Evolutionary conservation across 768 basidiomycete species (phyloP).

Genomic region (Pleurotus tuber-regium): DNA sequence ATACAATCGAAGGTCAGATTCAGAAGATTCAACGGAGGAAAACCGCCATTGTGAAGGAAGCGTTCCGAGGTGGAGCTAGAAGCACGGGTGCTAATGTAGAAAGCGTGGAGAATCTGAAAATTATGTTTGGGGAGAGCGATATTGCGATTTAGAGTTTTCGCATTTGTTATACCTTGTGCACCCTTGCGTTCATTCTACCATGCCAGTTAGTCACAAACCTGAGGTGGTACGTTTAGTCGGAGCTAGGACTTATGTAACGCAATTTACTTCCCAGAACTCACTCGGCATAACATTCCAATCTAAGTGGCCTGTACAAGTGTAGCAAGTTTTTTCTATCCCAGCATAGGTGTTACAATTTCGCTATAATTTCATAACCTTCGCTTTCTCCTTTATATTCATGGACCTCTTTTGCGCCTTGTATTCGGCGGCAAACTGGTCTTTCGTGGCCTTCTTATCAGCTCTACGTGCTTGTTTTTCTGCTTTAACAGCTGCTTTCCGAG

Average conservation of each 20-base stretch:
- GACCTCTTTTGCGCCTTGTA: conserved; percentile 57
- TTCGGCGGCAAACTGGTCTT: conserved; percentile 63
- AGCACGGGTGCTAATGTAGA: conserved; percentile 55
- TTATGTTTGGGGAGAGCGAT: conserved; percentile 62
- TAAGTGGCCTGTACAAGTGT: not conserved
- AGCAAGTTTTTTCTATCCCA: too few species aligned
- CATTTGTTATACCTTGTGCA: too few species aligned
- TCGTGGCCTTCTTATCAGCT: conserved; percentile 62
- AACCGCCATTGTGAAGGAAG: conserved; percentile 83
- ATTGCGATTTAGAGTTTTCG: not conserved
- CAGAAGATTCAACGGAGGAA: conserved; percentile 83
- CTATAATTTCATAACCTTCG: conserved; percentile 42
- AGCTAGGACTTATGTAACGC: too few species aligned
- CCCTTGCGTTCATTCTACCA: too few species aligned
- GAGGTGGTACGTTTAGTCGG: too few species aligned
- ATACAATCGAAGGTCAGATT: conserved; percentile 80
- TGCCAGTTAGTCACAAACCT: too few species aligned
- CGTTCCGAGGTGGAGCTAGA: conserved; percentile 55
- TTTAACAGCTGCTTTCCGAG: conserved; percentile 69
- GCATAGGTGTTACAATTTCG: too few species aligned
- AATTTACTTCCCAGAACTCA: not conserved
- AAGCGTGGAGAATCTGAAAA: conserved; percentile 77
- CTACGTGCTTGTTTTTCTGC: conserved; percentile 62
- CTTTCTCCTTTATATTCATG: conserved; percentile 41
- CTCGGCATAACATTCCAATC: not conserved